Base-by-base conservation (phyloP, 2,329 filamentous ascomycete genomes). In the Acarospora socialis region DNA sequence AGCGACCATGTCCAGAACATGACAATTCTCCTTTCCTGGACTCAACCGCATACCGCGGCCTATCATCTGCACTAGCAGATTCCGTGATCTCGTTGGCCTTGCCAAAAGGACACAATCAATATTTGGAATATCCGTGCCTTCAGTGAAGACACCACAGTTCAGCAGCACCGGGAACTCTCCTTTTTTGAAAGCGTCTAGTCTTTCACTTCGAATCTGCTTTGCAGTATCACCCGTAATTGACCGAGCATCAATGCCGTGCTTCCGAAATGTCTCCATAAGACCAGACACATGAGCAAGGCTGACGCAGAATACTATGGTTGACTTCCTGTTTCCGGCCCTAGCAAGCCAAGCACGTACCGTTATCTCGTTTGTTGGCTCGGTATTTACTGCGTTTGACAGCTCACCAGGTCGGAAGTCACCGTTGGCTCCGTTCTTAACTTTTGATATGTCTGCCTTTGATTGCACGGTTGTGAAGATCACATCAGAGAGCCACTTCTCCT, bases 61-160 rank as follows among this genome's bases (percentile, higher is more conserved):
- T 39, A 98, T 93, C 90, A 98, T 98, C 55, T 98, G 90, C 1
- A 95, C 74, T 1, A 98, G 70, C 2, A 98, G 61, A 45, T 94
- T 95, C n/a, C 81, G 74, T 10, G 90, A 95, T 44, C 77, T 76
- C 1, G 90, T 98, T 0, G 90, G 90, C 15, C 90, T 66, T 3
- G 80, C 84, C 6, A 98, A 66, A 6, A 98, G 51, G 15, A 98
- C 72, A 49, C 90, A 95, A 58, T 98, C 90, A 43, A 98, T 81
- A 51, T 92, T 94, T 4, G 92, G 90, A 19, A 98, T 93, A 48
- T 98, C 90, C 1, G 90, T 98, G 2, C 90, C 90, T 59, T 98
- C 90, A 0, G 87, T 95, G 48, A 93, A 95, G 23, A 98, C 81
- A 6, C 86, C 86, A 49, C 90, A 95, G 51, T 98, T 98, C 31